These are phyloP conservation scores for Globisporangium spinosum DNA, from an alignment of 352 stramenopile genomes.

Conservation along the genomic window DNA sequence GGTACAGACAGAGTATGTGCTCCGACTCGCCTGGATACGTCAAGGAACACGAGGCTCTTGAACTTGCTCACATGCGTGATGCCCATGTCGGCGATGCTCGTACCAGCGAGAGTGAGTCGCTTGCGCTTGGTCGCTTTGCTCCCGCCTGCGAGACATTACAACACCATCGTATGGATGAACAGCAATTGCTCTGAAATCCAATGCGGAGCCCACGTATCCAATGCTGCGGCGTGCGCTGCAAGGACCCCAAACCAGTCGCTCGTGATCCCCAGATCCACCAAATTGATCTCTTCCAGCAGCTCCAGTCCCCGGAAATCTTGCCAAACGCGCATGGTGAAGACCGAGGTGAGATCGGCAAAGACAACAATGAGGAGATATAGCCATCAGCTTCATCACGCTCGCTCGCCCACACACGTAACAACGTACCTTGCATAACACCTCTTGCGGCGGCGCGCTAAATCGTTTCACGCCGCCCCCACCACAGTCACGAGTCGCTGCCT, in stretches of 20 bases:
- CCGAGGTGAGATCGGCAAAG: neutral
- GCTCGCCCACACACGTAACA: neutral
- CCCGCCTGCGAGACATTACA: neutral
- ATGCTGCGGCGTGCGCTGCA: slow-evolving; percentile 15
- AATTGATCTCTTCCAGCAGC: slow-evolving; percentile 26
- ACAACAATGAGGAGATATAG: neutral
- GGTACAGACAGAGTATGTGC: neutral
- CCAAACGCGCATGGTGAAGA: neutral
- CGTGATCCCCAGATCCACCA: slow-evolving; percentile 23
- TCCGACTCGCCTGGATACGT: slow-evolving; percentile 24
- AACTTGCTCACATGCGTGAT: slow-evolving; percentile 24
- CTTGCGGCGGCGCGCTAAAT: slow-evolving; percentile 23
- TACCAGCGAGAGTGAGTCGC: slow-evolving; percentile 25
- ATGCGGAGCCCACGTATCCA: slow-evolving; percentile 3
- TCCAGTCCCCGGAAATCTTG: slow-evolving; percentile 26
- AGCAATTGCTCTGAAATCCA: too few species aligned
- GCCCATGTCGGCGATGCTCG: slow-evolving; percentile 27
- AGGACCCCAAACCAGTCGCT: slow-evolving; percentile 35
- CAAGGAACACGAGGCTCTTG: slow-evolving; percentile 26
- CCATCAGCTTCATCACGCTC: neutral
- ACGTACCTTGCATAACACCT: slow-evolving; percentile 36
- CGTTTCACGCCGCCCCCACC: slow-evolving; percentile 14
- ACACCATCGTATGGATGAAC: too few species aligned
- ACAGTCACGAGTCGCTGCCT: neutral
- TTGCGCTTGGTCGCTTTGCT: slow-evolving; percentile 9